Conservation (phyloP, 352 stramenopile genomes). For the Plasmopara muralis region DNA sequence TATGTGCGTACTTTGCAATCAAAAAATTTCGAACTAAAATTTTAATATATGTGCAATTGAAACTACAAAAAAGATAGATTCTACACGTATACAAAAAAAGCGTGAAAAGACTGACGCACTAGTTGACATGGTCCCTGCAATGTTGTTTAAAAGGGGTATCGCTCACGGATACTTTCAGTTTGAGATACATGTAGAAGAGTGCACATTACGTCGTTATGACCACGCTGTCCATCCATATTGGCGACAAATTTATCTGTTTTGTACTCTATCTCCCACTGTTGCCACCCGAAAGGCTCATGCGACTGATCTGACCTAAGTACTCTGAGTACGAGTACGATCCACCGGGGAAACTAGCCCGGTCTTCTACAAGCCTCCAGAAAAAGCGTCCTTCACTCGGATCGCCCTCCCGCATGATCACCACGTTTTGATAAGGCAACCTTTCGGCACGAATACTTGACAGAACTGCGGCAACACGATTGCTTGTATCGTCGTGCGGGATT, state of each 20-base stretch:
- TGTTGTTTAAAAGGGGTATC: too few relatives aligned
- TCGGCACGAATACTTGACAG: conserved; percentile 86
- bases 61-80: too few relatives aligned
- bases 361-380: conserved; percentile 97
- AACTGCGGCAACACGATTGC: conserved; percentile 82
- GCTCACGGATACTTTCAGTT: too few relatives aligned
- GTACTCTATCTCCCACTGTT: conserved; percentile 50
- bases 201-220: conserved; percentile 4
- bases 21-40: too few relatives aligned
- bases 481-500: conserved; percentile 78
- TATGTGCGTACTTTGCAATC: too few relatives aligned
- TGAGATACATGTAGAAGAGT: conserved; percentile 2
- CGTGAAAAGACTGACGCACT: too few relatives aligned
- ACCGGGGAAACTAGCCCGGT: conserved; percentile 95
- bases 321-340: conserved; percentile 97
- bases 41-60: too few relatives aligned
- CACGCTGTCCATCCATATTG: conserved; percentile 5
- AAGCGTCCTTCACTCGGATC: conserved; percentile 92
- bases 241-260: conserved; percentile 15
- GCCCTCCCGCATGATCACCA: conserved; percentile 93
- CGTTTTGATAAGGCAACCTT: conserved; percentile 67
- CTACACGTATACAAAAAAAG: too few relatives aligned
- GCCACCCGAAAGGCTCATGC: conserved; percentile 50
- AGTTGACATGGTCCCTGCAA: too few relatives aligned
- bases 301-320: conserved; percentile 90